Conservation (phyloP, 176 grass and related monocot genomes). For the Poa annua region DNA sequence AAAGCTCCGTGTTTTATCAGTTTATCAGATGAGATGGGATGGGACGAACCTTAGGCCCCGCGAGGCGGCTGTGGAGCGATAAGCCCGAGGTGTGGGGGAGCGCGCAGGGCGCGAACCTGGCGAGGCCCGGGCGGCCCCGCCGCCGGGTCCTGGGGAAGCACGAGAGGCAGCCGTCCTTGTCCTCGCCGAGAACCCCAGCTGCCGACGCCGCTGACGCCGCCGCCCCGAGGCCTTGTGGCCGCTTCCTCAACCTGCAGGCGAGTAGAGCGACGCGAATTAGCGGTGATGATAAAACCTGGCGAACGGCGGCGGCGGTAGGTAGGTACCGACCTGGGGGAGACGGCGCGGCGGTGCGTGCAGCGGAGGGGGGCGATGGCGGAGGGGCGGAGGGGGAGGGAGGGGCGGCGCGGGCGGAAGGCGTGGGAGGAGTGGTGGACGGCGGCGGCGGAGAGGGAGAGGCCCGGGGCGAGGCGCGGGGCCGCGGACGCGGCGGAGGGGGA, state of each 20-base stretch:
- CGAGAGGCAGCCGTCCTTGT: constrained; percentile 52
- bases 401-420: constrained; percentile 18
- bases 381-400: constrained; percentile 15
- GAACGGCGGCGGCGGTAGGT: background rate
- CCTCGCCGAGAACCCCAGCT: constrained; percentile 12
- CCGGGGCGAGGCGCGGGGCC: constrained; percentile 43
- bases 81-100: constrained; percentile 48
- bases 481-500: constrained; percentile 40
- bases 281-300: background rate
- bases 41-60: constrained; percentile 47
- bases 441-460: constrained; percentile 40
- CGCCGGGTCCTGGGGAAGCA: constrained; percentile 50
- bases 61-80: constrained; percentile 30
- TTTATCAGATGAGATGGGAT: background rate
- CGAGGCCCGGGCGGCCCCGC: constrained; percentile 43
- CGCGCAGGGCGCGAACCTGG: constrained; percentile 52
- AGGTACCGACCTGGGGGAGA: constrained; percentile 24
- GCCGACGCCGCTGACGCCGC: background rate
- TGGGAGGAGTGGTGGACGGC: constrained; percentile 27
- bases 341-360: constrained; percentile 39
- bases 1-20: background rate
- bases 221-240: constrained; percentile 1
- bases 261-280: constrained; percentile 25
- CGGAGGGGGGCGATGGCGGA: constrained; percentile 41
- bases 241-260: constrained; percentile 51